Percentiles rank a stretch among this genome's conserved stretches.
phyloP scores from a whole-genome alignment of 176 grass and related monocot genomes.

The Leersia perrieri region DNA sequence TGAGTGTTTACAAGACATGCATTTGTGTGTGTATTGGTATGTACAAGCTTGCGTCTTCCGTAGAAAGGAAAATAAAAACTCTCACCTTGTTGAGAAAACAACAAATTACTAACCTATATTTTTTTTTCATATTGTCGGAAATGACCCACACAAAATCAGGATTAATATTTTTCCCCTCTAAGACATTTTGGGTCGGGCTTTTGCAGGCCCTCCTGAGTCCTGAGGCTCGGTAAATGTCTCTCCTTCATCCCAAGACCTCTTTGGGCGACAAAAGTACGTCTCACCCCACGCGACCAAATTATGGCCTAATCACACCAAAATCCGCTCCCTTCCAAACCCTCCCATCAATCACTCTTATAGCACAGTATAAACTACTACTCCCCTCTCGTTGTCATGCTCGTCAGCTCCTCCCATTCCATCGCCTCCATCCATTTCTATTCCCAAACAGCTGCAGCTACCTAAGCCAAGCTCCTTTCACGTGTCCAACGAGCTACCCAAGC shows the following conservation, averaged over 20 bases:
- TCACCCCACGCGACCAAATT: slow-evolving; percentile 44
- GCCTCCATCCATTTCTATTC: slow-evolving; percentile 17
- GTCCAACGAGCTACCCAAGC: not conserved
- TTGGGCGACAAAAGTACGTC: slow-evolving; percentile 10
- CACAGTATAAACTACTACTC: not conserved
- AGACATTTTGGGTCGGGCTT: not conserved
- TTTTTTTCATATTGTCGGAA: too few species aligned
- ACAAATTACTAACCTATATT: too few species aligned
- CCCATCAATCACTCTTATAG: slow-evolving; percentile 29
- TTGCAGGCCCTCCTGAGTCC: not conserved
- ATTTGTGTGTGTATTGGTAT: too few species aligned
- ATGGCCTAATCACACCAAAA: slow-evolving; percentile 61
- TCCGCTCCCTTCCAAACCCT: slow-evolving; percentile 45
- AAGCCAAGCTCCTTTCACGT: slow-evolving; percentile 34
- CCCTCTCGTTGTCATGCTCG: not conserved
- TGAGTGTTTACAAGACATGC: too few species aligned
- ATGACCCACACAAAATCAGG: too few species aligned
- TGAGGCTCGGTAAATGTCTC: not conserved
- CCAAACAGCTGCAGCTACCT: not conserved
- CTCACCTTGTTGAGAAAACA: too few species aligned
- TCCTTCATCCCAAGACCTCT: slow-evolving; percentile 10
- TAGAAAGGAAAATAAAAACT: too few species aligned
- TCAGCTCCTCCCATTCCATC: slow-evolving; percentile 5
- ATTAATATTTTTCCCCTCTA: not conserved
- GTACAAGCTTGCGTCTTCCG: too few species aligned